Percentiles rank a stretch among this genome's conserved stretches.
Evolutionary conservation across 192 early-diverging fungal genomes (phyloP).

Genomic region (Helicostylum pulchrum): DNA sequence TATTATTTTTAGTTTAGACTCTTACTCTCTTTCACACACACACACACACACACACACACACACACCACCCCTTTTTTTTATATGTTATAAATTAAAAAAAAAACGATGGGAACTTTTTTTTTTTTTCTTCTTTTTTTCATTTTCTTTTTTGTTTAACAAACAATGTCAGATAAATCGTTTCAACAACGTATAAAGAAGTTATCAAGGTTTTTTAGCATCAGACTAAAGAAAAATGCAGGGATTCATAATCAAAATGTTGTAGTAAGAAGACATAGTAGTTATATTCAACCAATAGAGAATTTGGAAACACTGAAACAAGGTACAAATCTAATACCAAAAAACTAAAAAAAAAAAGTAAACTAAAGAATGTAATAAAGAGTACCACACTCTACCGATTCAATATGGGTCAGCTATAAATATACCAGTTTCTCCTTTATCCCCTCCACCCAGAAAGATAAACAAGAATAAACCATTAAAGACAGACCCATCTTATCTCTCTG

Average conservation of each 20-base stretch:
- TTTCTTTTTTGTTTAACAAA: neutral
- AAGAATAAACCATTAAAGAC: too few species aligned
- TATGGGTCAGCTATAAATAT: neutral
- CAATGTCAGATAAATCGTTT: slow-evolving; percentile 7
- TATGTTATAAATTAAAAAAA: slow-evolving; percentile 14
- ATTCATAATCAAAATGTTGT: neutral
- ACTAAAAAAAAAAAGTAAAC: too few species aligned
- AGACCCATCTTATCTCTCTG: too few species aligned
- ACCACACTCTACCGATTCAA: neutral
- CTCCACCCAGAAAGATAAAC: slow-evolving; percentile 5
- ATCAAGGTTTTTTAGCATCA: neutral
- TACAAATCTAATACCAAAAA: too few species aligned
- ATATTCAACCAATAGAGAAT: too few species aligned
- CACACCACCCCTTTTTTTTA: neutral
- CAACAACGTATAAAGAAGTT: slow-evolving; percentile 1
- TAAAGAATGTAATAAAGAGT: too few species aligned
- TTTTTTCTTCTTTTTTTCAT: slow-evolving; percentile 14
- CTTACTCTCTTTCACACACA: too few species aligned
- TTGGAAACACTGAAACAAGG: too few species aligned
- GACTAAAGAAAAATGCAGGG: neutral
- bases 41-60: too few species aligned
- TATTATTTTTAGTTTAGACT: neutral
- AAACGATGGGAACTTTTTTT: slow-evolving; percentile 1
- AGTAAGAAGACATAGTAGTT: neutral
- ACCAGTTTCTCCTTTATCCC: slow-evolving; percentile 16